A percentile compares a stretch with the other conserved stretches of the same genome.
Conservation (phyloP, 148 eudicot genomes). For the Cornus florida region DNA sequence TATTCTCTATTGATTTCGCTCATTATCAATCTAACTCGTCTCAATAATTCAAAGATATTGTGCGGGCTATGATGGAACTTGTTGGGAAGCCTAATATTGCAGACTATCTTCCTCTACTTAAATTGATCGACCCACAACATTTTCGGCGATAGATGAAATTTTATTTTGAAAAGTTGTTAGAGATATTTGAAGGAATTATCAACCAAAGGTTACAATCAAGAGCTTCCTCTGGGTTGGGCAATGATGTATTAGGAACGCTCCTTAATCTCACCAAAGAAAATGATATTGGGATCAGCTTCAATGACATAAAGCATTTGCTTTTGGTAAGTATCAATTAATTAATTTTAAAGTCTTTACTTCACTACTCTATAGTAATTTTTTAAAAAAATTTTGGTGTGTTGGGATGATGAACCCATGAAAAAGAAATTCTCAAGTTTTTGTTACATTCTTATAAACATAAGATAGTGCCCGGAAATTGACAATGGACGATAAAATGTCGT, state of each 20-base stretch:
- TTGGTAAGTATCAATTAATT: constrained; percentile 10
- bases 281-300: constrained; percentile 10
- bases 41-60: not conserved
- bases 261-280: constrained; percentile 19
- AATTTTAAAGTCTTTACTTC: too few relatives aligned
- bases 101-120: not conserved
- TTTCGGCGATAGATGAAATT: not conserved
- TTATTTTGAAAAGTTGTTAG: not conserved
- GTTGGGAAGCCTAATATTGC: not conserved
- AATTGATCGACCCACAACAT: not conserved
- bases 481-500: too few relatives aligned
- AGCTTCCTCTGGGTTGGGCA: not conserved
- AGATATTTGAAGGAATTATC: constrained; percentile 13
- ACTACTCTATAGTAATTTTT: too few relatives aligned
- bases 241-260: constrained; percentile 30
- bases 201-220: constrained; percentile 8
- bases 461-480: too few relatives aligned
- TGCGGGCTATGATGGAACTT: not conserved
- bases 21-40: not conserved
- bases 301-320: constrained; percentile 30
- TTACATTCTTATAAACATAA: too few relatives aligned
- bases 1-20: not conserved
- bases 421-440: too few relatives aligned
- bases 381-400: too few relatives aligned
- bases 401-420: too few relatives aligned